Percentiles rank a stretch among this genome's conserved stretches.
Conservation (phyloP, 75 land plant species). For the Selaginella tamariscina region DNA sequence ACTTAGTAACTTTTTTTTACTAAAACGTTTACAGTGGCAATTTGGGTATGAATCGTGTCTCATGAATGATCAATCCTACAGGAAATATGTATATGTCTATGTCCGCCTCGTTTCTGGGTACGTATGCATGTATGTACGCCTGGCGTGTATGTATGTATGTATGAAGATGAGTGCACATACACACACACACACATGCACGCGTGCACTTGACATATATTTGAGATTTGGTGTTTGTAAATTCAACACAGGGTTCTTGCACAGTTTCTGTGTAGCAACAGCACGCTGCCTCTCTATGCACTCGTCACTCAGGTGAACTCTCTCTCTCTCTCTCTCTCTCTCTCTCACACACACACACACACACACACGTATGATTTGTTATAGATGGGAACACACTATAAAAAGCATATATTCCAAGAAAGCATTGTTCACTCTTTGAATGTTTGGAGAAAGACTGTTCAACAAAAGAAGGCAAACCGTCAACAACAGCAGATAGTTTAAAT, state of each 20-base stretch:
- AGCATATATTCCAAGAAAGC: slow-evolving; percentile 13
- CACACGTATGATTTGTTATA: neutral
- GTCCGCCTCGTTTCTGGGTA: slow-evolving; percentile 15
- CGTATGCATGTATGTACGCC: too few species aligned
- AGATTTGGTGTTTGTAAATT: slow-evolving; percentile 1
- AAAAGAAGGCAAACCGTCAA: neutral
- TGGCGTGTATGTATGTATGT: neutral
- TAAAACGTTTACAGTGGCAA: slow-evolving; percentile 18
- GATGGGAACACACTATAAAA: slow-evolving; percentile 22
- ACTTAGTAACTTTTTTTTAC: neutral
- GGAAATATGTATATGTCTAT: slow-evolving; percentile 2
- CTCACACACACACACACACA: neutral
- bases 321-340: neutral
- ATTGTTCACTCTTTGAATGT: slow-evolving; percentile 13
- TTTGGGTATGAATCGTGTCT: slow-evolving; percentile 12
- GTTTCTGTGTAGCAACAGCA: slow-evolving; percentile 21
- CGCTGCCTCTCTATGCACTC: slow-evolving; percentile 23
- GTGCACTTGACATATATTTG: neutral
- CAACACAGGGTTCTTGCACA: slow-evolving; percentile 13
- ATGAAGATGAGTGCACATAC: neutral
- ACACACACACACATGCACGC: too few species aligned
- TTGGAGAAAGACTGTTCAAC: slow-evolving; percentile 16
- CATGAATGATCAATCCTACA: neutral
- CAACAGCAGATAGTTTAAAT: neutral
- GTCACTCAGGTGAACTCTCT: slow-evolving; percentile 20